A percentile compares a stretch with the other conserved stretches of the same genome.
Evolutionary conservation across 2,329 filamentous ascomycete genomes (phyloP).

Genomic region (Fusarium sp.): DNA sequence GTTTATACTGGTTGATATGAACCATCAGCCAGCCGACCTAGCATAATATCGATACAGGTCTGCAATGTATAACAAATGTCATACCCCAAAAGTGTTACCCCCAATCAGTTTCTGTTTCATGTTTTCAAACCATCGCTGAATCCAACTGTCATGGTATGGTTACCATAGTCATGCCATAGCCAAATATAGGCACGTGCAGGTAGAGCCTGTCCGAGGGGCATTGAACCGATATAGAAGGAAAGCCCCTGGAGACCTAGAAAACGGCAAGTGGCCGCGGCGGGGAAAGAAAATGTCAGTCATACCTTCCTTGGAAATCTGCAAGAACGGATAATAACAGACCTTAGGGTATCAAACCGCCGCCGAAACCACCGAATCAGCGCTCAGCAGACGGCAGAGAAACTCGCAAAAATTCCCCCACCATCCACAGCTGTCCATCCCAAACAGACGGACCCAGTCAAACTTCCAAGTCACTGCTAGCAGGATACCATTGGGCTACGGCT

Average conservation of each 20-base stretch:
- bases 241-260: background rate
- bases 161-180: conserved; percentile 4
- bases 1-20: no score
- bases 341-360: conserved; percentile 44
- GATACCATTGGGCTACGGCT: conserved; percentile 20
- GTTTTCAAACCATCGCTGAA: background rate
- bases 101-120: background rate
- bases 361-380: conserved; percentile 46
- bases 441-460: conserved; percentile 25
- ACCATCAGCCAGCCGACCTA: no score
- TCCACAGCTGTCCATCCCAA: conserved; percentile 39
- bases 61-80: no score
- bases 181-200: conserved; percentile 1
- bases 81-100: no score
- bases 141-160: background rate
- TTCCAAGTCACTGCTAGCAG: conserved; percentile 23
- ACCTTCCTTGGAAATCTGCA: conserved; percentile 13
- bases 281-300: conserved; percentile 28
- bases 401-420: conserved; percentile 46
- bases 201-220: background rate
- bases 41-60: no score
- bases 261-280: conserved; percentile 17
- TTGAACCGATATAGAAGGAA: background rate
- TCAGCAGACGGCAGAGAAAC: conserved; percentile 35
- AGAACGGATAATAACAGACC: conserved; percentile 8